Evolutionary conservation across 371 early-diverging fungal genomes (phyloP).

Genomic region (Choanephora cucurbitarum): DNA sequence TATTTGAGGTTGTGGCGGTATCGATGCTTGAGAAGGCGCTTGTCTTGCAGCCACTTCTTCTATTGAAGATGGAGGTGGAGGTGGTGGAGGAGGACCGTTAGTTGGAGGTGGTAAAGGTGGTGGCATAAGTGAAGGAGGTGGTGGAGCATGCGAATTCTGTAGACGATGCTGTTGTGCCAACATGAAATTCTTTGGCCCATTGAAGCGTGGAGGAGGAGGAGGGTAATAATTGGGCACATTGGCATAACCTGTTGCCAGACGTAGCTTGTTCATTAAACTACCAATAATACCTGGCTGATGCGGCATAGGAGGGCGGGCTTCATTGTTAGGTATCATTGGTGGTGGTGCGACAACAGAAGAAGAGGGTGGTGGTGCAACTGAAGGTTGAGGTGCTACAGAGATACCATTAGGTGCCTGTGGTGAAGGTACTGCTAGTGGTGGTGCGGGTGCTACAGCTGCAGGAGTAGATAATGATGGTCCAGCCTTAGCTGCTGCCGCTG

Average conservation of each 20-base stretch:
- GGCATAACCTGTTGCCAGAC: background rate
- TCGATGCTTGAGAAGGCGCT: too few species aligned
- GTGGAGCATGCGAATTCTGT: slow-evolving; percentile 1
- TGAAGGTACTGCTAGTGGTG: background rate
- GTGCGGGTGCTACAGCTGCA: background rate
- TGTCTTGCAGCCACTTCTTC: too few species aligned
- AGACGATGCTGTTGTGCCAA: slow-evolving; percentile 8
- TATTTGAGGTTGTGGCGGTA: slow-evolving; percentile 22
- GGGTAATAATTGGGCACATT: background rate
- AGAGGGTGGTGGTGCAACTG: background rate
- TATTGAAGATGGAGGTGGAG: too few species aligned
- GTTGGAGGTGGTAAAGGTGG: background rate
- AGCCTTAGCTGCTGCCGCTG: background rate
- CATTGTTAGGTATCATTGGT: background rate
- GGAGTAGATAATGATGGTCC: background rate
- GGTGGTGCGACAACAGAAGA: background rate
- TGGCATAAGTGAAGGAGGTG: background rate
- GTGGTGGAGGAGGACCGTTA: too few species aligned
- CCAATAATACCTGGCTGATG: background rate
- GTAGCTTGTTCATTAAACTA: background rate
- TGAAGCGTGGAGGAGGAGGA: background rate
- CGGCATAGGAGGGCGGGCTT: background rate
- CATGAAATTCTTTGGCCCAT: background rate
- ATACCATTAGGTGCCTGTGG: background rate
- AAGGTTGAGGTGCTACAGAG: background rate